These are phyloP conservation scores for Aspergillus novoparasiticus DNA, from an alignment of 2,329 filamentous ascomycete species.

Conservation along the genomic window DNA sequence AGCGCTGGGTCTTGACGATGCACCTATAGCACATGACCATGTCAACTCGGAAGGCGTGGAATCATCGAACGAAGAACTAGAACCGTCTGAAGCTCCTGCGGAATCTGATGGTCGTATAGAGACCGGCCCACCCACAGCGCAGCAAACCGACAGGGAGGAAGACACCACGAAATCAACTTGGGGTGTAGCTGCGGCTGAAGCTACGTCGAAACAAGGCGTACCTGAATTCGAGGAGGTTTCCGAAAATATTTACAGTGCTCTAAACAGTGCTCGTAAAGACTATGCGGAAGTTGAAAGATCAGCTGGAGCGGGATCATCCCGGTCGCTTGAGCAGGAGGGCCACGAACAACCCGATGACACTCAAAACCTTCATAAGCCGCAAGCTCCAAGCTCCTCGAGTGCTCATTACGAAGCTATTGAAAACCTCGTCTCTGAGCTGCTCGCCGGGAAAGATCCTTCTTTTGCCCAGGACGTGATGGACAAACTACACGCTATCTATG, in stretches of 20 bases:
- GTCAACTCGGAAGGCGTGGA: background rate
- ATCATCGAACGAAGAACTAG: background rate
- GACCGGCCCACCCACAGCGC: background rate
- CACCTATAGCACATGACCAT: background rate
- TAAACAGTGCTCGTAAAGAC: background rate
- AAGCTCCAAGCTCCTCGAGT: background rate
- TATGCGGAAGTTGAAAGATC: background rate
- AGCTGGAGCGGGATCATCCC: background rate
- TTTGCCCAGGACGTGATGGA: conserved; percentile 80
- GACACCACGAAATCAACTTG: conserved; percentile 41
- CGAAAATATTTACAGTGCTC: background rate
- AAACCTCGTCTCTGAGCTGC: conserved; percentile 73
- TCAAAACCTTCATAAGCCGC: background rate
- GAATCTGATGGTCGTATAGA: background rate
- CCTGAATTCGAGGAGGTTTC: background rate
- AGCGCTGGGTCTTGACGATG: conserved; percentile 3
- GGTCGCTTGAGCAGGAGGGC: conserved; percentile 25
- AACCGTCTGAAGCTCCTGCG: background rate
- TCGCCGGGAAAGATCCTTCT: conserved; percentile 75
- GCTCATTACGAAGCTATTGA: conserved; percentile 65
- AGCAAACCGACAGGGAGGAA: background rate
- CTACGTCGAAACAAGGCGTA: conserved; percentile 43
- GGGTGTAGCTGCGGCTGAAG: conserved; percentile 57
- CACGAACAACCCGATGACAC: conserved; percentile 48
- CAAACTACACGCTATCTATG: conserved; percentile 71